Percentiles rank a stretch among this genome's conserved stretches.
Evolutionary conservation across 1,139 yeast species (phyloP).

Genomic region (Meyerozyma athensensis): DNA sequence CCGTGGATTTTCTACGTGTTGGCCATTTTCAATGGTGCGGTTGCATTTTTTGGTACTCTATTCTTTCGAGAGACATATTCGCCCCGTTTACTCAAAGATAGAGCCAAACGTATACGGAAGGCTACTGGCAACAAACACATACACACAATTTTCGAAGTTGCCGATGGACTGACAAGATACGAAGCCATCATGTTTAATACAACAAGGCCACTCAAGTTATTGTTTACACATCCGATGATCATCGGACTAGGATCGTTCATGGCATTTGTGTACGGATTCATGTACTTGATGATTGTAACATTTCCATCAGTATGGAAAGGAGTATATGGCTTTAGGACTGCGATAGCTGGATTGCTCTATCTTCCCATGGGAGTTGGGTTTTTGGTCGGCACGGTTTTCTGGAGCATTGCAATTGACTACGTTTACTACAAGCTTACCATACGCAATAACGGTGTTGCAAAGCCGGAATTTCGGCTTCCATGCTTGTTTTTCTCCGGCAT

Average conservation of each 20-base stretch:
- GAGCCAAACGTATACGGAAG: constrained; percentile 28
- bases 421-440: constrained; percentile 30
- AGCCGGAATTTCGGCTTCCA: constrained; percentile 54
- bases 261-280: constrained; percentile 63
- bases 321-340: constrained; percentile 41
- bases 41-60: constrained; percentile 31
- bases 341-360: constrained; percentile 56
- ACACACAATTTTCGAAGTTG: constrained; percentile 42
- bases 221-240: constrained; percentile 43
- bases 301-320: constrained; percentile 50
- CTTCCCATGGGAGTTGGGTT: constrained; percentile 53
- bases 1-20: constrained; percentile 43
- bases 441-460: constrained; percentile 46
- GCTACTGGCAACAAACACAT: constrained; percentile 34
- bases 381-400: constrained; percentile 37
- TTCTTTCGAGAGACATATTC: constrained; percentile 39
- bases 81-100: constrained; percentile 31
- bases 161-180: constrained; percentile 30
- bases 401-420: constrained; percentile 39
- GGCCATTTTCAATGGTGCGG: constrained; percentile 37
- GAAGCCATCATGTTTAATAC: constrained; percentile 30
- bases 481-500: constrained; percentile 41
- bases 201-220: constrained; percentile 35
- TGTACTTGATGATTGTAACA: constrained; percentile 56
- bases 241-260: constrained; percentile 47